A percentile compares a stretch with the other conserved stretches of the same genome.
phyloP scores from a whole-genome alignment of 352 stramenopile genomes.

The Globisporangium alternatum region DNA sequence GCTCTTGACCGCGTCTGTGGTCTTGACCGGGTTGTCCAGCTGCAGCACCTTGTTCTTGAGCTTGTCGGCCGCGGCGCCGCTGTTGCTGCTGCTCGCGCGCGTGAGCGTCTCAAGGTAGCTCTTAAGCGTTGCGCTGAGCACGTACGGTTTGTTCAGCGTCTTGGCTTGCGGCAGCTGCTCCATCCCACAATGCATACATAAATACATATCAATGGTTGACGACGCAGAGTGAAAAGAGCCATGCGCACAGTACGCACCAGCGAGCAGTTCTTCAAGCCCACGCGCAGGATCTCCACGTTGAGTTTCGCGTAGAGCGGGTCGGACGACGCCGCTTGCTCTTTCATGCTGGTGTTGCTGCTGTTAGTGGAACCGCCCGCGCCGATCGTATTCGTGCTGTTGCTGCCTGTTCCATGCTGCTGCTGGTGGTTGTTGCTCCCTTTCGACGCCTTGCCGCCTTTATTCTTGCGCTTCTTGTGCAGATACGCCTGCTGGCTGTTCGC shows the following conservation, averaged over 20 bases:
- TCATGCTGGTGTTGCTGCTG: slow-evolving; percentile 11
- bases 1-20: slow-evolving; percentile 26
- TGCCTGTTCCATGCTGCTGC: slow-evolving; percentile 1
- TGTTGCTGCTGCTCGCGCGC: slow-evolving; percentile 10
- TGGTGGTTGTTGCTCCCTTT: slow-evolving; percentile 9
- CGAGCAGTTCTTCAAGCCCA: slow-evolving; percentile 72
- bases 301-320: slow-evolving; percentile 64
- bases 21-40: slow-evolving; percentile 70
- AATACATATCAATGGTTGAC: neutral
- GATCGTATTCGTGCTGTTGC: slow-evolving; percentile 8
- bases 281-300: slow-evolving; percentile 35
- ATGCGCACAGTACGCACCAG: slow-evolving; percentile 30
- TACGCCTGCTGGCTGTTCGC: slow-evolving; percentile 63
- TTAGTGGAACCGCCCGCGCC: slow-evolving; percentile 10
- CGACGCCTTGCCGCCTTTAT: slow-evolving; percentile 13
- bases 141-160: slow-evolving; percentile 23
- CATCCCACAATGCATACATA: neutral
- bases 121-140: slow-evolving; percentile 32
- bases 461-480: slow-evolving; percentile 63
- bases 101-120: slow-evolving; percentile 35
- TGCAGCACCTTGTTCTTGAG: slow-evolving; percentile 81
- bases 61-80: slow-evolving; percentile 29
- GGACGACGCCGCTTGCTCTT: slow-evolving; percentile 11
- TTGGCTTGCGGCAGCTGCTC: slow-evolving; percentile 28
- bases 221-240: neutral